Evolutionary conservation across 805 yeast genomes (phyloP), one percentile per base, ranked within the genome.

Genomic region (Metschnikowia sp.): DNA sequence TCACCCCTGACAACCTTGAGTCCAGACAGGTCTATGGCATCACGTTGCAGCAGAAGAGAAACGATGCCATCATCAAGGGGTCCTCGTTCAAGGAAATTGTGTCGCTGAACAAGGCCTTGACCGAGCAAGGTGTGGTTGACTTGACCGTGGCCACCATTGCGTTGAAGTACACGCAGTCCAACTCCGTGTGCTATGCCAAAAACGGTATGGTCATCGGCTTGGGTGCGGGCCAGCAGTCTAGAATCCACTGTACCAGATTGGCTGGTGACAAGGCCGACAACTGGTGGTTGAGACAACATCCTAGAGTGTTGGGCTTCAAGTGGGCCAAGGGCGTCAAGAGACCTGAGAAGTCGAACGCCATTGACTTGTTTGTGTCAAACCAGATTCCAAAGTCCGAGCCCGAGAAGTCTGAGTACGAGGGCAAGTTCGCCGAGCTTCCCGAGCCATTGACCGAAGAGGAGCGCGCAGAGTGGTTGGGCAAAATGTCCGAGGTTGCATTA

Each of bases 271-370:
- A 94, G 79, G 97, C 98, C 57, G 97, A 94, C 71, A 91, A 91
- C 81, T 94, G 98, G 98, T 94, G 99, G 99, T 81, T 94, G 65
- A 86, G 99, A 78, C 98, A 94, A 72, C 99, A 94, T 73, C 98
- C 98, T 58, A 82, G 77, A 66, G 98, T 94, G 8, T 75, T 94
- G 50, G 94, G 75, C 22, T 86, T 94, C 82, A 81, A 92, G 75
- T 94, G 98, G 98, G 96, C 96, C 54, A 89, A 89, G 76, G 98
- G 98, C 64, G 86, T 86, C 58, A 94, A 94, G 82, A 88, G 97
- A 76, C 97, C 98, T 54, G 99, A 94, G 68, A 94, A 94, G 81
- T 86, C 96, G 43, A 94, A 94, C 66, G 99, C 97, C 47, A 94
- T 94, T 69, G 99, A 94, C 70, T 78, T 94, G 68, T 94, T 66